phyloP scores from a whole-genome alignment of 1,139 yeast genomes.

The Suhomyces wounanorum region DNA sequence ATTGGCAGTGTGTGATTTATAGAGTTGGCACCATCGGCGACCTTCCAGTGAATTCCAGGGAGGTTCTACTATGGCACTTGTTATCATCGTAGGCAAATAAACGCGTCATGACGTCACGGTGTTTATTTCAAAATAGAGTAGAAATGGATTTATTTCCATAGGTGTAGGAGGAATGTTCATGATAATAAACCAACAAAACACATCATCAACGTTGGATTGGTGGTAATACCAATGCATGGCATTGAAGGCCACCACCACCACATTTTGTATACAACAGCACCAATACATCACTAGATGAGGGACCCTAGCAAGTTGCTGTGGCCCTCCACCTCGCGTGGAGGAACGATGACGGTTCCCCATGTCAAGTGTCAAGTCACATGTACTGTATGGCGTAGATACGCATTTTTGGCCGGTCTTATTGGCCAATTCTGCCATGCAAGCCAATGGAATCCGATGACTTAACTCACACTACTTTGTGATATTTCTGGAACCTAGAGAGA shows the following conservation, averaged over 20 bases:
- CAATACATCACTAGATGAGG: neutral
- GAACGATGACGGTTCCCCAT: no score
- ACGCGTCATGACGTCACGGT: constrained; percentile 3
- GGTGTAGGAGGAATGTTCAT: no score
- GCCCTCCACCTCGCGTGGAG: no score
- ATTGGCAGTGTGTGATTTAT: neutral
- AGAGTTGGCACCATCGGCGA: constrained; percentile 2
- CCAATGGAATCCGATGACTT: no score
- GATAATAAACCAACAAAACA: no score
- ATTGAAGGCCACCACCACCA: neutral
- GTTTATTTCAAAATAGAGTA: no score
- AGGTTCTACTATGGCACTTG: constrained; percentile 1
- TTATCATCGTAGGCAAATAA: neutral
- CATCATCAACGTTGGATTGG: no score
- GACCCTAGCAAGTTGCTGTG: neutral
- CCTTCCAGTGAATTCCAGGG: neutral
- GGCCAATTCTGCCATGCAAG: no score
- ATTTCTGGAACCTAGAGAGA: no score
- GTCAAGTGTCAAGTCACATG: neutral
- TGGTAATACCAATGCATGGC: neutral
- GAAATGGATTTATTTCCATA: no score
- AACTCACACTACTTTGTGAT: no score
- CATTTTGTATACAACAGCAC: neutral
- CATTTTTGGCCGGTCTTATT: no score
- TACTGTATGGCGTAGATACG: neutral